Evolutionary conservation across 768 basidiomycete genomes (phyloP).

Genomic region (Phanerochaete carnosa): DNA sequence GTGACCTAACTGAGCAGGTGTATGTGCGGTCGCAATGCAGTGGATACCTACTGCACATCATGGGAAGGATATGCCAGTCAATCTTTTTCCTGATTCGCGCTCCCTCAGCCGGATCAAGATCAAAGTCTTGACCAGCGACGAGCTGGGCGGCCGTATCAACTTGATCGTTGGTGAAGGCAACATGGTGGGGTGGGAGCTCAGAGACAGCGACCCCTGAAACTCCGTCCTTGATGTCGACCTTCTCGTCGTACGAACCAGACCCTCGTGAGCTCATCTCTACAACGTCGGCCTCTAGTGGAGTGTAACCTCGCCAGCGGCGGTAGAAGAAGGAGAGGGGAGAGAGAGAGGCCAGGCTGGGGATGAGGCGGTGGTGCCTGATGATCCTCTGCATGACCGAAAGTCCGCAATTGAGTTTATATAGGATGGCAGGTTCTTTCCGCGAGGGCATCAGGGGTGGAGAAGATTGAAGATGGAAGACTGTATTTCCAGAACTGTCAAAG

Average conservation of each 20-base stretch:
- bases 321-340: background rate
- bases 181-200: slow-evolving; percentile 18
- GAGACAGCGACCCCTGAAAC: background rate
- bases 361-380: background rate
- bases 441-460: background rate
- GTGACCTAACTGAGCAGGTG: background rate
- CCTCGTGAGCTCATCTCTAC: slow-evolving; percentile 16
- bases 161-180: slow-evolving; percentile 21
- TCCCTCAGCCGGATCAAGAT: slow-evolving; percentile 51
- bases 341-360: background rate
- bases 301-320: background rate
- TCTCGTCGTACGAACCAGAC: slow-evolving; percentile 16
- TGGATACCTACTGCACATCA: slow-evolving; percentile 65
- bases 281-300: background rate
- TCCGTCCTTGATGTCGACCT: slow-evolving; percentile 25
- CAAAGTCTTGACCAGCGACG: slow-evolving; percentile 39
- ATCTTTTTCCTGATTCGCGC: slow-evolving; percentile 58
- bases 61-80: slow-evolving; percentile 60
- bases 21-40: background rate
- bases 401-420: background rate
- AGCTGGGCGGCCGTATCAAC: slow-evolving; percentile 64
- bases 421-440: background rate
- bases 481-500: background rate
- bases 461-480: background rate
- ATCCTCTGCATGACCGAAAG: background rate